A percentile compares a stretch with the other conserved stretches of the same genome.
Evolutionary conservation across 345 rosid species (phyloP).

Genomic region (Brassica cretica): DNA sequence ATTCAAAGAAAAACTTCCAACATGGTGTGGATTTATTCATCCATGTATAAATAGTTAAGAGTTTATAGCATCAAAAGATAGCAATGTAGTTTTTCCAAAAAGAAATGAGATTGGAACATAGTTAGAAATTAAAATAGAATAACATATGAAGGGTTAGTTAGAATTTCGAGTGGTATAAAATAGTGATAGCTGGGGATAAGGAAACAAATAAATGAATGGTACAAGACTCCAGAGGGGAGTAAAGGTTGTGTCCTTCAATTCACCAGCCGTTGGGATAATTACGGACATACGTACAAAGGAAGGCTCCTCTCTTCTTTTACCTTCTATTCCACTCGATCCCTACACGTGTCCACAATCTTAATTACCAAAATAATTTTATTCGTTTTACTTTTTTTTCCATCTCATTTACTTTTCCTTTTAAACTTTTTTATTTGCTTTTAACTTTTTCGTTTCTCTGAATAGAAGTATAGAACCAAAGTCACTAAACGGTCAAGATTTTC

Average conservation of each 20-base stretch:
- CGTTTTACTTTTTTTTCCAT: background rate
- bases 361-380: background rate
- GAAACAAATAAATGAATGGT: constrained; percentile 12
- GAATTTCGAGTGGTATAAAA: background rate
- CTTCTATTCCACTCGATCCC: constrained; percentile 4
- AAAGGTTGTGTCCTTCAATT: constrained; percentile 28
- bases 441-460: background rate
- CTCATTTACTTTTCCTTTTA: background rate
- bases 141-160: background rate
- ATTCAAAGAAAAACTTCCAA: background rate
- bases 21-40: background rate
- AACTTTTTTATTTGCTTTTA: constrained; percentile 9
- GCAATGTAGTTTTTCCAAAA: background rate
- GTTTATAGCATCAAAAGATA: background rate
- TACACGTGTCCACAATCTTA: background rate
- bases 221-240: background rate
- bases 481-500: constrained; percentile 13
- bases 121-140: background rate
- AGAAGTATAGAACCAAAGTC: constrained; percentile 2
- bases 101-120: background rate
- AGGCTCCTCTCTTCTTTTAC: constrained; percentile 28
- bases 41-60: background rate
- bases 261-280: constrained; percentile 23
- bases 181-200: constrained; percentile 1
- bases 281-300: constrained; percentile 39